Evolutionary conservation across 2,329 filamentous ascomycete genomes (phyloP).

Genomic region (Monascus ruber): DNA sequence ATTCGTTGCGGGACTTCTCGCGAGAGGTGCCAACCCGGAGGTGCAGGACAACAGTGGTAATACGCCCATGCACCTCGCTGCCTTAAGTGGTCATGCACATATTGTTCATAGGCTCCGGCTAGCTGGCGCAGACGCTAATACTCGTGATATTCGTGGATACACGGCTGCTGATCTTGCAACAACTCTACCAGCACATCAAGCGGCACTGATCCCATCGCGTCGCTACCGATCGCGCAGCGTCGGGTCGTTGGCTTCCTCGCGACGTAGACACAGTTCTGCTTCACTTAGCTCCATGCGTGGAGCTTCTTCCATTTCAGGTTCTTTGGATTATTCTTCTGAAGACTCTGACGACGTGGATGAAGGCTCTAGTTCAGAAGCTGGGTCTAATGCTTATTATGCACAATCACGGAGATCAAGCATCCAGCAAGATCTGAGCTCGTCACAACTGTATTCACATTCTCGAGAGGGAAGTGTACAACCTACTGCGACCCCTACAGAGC

Average conservation of each 20-base stretch:
- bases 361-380: conserved; percentile 8
- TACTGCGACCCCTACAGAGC: conserved; percentile 12
- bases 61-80: conserved; percentile 70
- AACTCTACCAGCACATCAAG: conserved; percentile 52
- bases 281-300: conserved; percentile 60
- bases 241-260: conserved; percentile 42
- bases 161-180: conserved; percentile 60
- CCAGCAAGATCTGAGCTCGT: conserved; percentile 19
- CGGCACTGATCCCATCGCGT: conserved; percentile 50
- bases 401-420: conserved; percentile 26
- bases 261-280: conserved; percentile 46
- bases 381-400: conserved; percentile 14
- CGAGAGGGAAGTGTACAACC: conserved; percentile 8
- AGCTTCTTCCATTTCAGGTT: conserved; percentile 36
- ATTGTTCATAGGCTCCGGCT: conserved; percentile 66
- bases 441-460: conserved; percentile 9
- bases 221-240: conserved; percentile 57
- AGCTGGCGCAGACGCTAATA: conserved; percentile 58
- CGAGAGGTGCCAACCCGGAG: conserved; percentile 66
- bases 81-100: conserved; percentile 62
- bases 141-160: conserved; percentile 59
- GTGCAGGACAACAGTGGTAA: conserved; percentile 67
- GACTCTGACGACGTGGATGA: conserved; percentile 25
- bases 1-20: conserved; percentile 65
- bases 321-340: conserved; percentile 34